Conservation (phyloP, 1,284 basidiomycete genomes). For the Apiotrichum montevideense region DNA sequence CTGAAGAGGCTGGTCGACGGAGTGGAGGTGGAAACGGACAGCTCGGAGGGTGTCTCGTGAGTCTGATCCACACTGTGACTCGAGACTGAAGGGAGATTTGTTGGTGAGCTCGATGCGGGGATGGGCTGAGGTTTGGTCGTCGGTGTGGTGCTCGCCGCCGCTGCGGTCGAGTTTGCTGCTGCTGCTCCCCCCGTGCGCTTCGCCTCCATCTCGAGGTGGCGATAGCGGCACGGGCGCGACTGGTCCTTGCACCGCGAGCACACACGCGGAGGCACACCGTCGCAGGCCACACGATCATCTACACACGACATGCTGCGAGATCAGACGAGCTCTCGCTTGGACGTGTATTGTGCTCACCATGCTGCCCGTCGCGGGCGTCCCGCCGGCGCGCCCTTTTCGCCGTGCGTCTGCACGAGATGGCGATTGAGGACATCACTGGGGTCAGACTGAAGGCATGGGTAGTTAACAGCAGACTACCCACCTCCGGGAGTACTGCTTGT, state of each 20-base stretch:
- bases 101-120: too few species aligned
- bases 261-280: constrained; percentile 12
- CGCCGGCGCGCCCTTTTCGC: constrained; percentile 8
- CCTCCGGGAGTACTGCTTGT: constrained; percentile 19
- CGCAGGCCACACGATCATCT: constrained; percentile 8
- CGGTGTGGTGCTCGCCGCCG: too few species aligned
- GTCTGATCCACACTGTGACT: too few species aligned
- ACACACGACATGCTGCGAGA: constrained; percentile 11
- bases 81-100: too few species aligned
- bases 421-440: constrained; percentile 21
- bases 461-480: background rate
- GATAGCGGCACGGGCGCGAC: constrained; percentile 9
- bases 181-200: background rate
- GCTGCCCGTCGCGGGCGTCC: constrained; percentile 19
- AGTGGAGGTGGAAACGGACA: background rate
- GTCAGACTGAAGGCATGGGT: background rate
- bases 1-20: background rate
- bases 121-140: too few species aligned
- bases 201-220: constrained; percentile 9
- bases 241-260: constrained; percentile 12
- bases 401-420: constrained; percentile 19
- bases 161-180: background rate
- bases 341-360: constrained; percentile 8
- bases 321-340: background rate
- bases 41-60: background rate